phyloP scores from a whole-genome alignment of 139 green algal species.

The Deuterostichococcus epilithicus region DNA sequence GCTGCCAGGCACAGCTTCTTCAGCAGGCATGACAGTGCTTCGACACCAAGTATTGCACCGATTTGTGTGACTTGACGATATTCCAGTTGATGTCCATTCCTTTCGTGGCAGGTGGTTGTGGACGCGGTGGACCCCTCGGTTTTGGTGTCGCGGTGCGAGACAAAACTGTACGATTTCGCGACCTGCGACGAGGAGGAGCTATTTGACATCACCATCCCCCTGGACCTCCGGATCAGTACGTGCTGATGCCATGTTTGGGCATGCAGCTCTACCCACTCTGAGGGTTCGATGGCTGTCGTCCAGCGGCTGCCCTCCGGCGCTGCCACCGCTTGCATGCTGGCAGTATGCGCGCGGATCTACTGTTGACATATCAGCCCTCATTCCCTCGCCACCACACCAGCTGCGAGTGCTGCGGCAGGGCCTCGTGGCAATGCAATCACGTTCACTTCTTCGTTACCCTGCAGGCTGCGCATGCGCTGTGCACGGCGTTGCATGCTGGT shows the following conservation, averaged over 20 bases:
- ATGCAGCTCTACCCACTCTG: too few relatives aligned
- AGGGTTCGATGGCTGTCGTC: too few relatives aligned
- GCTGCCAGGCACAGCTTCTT: too few relatives aligned
- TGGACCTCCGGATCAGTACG: slow-evolving; percentile 41
- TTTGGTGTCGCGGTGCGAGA: slow-evolving; percentile 54
- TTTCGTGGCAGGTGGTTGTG: slow-evolving; percentile 78
- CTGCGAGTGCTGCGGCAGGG: too few relatives aligned
- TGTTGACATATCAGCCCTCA: not conserved
- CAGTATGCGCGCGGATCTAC: not conserved
- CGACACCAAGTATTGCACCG: too few relatives aligned
- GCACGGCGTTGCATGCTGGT: slow-evolving; percentile 90
- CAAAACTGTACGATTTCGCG: slow-evolving; percentile 74
- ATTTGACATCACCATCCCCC: slow-evolving; percentile 74
- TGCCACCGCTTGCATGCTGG: too few relatives aligned
- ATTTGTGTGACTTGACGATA: too few relatives aligned
- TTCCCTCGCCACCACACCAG: too few relatives aligned
- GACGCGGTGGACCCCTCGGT: slow-evolving; percentile 83
- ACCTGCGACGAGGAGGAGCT: slow-evolving; percentile 68
- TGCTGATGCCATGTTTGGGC: not conserved
- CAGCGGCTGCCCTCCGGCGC: too few relatives aligned
- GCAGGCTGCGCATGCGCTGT: slow-evolving; percentile 43
- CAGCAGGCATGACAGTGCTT: too few relatives aligned
- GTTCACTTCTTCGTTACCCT: not conserved
- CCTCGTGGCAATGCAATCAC: too few relatives aligned
- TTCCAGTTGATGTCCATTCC: not conserved